Evolutionary conservation across 163 green algal species (phyloP).

Genomic region (Chlorella variabilis): DNA sequence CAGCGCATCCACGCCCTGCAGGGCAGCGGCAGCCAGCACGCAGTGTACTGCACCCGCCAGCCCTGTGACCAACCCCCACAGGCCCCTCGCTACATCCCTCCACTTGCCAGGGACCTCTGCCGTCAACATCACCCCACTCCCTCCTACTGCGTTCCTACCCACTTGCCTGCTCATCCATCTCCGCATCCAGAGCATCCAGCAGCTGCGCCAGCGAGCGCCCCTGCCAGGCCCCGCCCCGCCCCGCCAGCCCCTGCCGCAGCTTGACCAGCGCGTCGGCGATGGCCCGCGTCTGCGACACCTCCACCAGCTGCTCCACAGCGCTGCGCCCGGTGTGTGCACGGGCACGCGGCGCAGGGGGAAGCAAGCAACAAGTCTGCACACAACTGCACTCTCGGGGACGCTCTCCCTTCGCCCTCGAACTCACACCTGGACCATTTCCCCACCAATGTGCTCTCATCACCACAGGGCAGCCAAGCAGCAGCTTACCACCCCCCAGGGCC

Average conservation of each 20-base stretch:
- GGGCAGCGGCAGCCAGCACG: not conserved
- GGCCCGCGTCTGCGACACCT: constrained; percentile 69
- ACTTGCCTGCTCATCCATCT: constrained; percentile 47
- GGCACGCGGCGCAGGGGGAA: not conserved
- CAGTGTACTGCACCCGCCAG: too few relatives aligned
- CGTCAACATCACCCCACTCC: not conserved
- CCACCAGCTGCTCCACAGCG: constrained; percentile 72
- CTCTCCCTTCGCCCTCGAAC: too few relatives aligned
- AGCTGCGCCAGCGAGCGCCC: constrained; percentile 42
- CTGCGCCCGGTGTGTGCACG: not conserved
- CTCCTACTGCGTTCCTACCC: not conserved
- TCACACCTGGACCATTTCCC: too few relatives aligned
- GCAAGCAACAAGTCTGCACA: not conserved
- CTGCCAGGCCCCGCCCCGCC: not conserved
- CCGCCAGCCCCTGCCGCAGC: constrained; percentile 33
- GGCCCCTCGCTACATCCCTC: too few relatives aligned
- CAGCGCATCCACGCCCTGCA: constrained; percentile 61
- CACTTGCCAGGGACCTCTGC: too few relatives aligned
- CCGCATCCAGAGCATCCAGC: constrained; percentile 54
- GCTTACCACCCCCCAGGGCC: not conserved
- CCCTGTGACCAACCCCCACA: too few relatives aligned
- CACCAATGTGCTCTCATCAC: not conserved
- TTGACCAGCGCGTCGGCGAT: constrained; percentile 58
- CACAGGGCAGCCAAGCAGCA: not conserved
- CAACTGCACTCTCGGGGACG: too few relatives aligned